These are phyloP conservation scores for Talaromyces sp. DNA, from an alignment of 2,329 filamentous ascomycete genomes.

Conservation along the genomic window DNA sequence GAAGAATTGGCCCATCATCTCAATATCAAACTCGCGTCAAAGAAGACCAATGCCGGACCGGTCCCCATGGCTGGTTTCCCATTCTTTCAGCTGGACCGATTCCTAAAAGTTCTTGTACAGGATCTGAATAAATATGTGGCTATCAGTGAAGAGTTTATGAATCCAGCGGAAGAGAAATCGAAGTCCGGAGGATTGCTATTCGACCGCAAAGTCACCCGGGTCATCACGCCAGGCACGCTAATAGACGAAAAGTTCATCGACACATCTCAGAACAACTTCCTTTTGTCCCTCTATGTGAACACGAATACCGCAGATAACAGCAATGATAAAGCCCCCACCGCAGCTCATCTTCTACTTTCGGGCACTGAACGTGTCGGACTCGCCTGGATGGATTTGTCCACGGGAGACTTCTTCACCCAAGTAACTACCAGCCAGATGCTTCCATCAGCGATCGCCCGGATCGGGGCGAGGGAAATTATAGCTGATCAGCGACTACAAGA, in stretches of 20 bases:
- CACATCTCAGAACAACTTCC: slow-evolving; percentile 86
- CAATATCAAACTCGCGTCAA: slow-evolving; percentile 79
- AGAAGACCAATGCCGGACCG: slow-evolving; percentile 70
- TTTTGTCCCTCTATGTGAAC: slow-evolving; percentile 71
- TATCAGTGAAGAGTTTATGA: slow-evolving; percentile 86
- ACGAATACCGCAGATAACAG: slow-evolving; percentile 18
- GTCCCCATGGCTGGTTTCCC: slow-evolving; percentile 96
- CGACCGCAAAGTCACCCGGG: slow-evolving; percentile 75
- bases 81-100: slow-evolving; percentile 86
- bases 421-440: slow-evolving; percentile 65
- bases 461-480: slow-evolving; percentile 80
- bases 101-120: slow-evolving; percentile 87
- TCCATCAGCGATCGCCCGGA: slow-evolving; percentile 74
- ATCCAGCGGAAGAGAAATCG: slow-evolving; percentile 63
- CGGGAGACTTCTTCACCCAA: slow-evolving; percentile 89
- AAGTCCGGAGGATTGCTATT: slow-evolving; percentile 77
- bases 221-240: slow-evolving; percentile 89
- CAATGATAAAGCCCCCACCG: slow-evolving; percentile 17
- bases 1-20: slow-evolving; percentile 81
- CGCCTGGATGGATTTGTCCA: slow-evolving; percentile 93
- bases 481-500: slow-evolving; percentile 62
- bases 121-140: slow-evolving; percentile 89
- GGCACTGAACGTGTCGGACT: slow-evolving; percentile 60
- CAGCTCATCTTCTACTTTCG: slow-evolving; percentile 24
- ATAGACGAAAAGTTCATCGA: slow-evolving; percentile 99